Evolutionary conservation across 306 rosid species (phyloP).

Genomic region (Rubus idaeus): DNA sequence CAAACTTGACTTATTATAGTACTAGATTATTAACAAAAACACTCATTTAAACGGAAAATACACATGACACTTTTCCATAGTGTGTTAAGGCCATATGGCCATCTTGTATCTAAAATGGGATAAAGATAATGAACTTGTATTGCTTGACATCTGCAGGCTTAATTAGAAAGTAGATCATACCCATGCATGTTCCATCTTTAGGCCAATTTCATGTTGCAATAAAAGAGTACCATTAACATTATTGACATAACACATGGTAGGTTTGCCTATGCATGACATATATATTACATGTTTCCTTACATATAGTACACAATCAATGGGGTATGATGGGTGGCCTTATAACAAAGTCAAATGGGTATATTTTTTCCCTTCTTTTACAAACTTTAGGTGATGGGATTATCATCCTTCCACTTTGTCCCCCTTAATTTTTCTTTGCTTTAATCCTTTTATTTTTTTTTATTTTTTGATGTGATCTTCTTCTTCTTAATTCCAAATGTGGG

Average conservation of each 20-base stretch:
- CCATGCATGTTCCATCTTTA: background rate
- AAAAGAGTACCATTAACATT: background rate
- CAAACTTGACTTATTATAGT: too few species aligned
- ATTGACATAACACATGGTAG: background rate
- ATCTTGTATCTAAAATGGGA: background rate
- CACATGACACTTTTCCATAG: background rate
- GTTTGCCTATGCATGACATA: slow-evolving; percentile 26
- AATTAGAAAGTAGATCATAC: background rate
- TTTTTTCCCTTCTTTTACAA: slow-evolving; percentile 51
- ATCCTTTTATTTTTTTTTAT: slow-evolving; percentile 29
- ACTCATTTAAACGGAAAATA: background rate
- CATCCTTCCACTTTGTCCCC: slow-evolving; percentile 99
- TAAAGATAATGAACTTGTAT: background rate
- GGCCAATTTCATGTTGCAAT: background rate
- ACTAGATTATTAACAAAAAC: background rate
- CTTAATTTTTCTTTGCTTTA: slow-evolving; percentile 14
- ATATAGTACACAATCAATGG: slow-evolving; percentile 63
- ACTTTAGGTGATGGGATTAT: slow-evolving; percentile 88
- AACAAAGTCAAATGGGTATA: slow-evolving; percentile 82
- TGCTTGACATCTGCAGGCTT: background rate
- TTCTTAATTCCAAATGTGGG: slow-evolving; percentile 46
- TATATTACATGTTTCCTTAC: background rate
- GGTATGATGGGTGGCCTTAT: slow-evolving; percentile 53
- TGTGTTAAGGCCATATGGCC: background rate
- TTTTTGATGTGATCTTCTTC: slow-evolving; percentile 19